Percentiles rank a stretch among this genome's conserved stretches.
Evolutionary conservation across 2,329 filamentous ascomycete species (phyloP).

Genomic region (Neopestalotiopsis sp.): DNA sequence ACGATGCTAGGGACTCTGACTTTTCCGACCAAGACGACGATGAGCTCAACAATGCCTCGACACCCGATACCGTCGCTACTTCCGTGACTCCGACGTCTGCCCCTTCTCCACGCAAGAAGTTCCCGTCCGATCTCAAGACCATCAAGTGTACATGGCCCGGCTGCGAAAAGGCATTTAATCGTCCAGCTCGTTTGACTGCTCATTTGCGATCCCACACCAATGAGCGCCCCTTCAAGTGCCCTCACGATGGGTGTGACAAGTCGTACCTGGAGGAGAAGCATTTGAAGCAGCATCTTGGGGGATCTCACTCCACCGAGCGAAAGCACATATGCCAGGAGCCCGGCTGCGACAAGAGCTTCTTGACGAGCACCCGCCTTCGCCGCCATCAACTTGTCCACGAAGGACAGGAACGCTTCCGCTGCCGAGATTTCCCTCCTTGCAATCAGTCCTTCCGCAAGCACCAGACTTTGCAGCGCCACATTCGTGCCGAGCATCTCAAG

Average conservation of each 20-base stretch:
- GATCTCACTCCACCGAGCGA: slow-evolving; percentile 75
- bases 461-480: slow-evolving; percentile 82
- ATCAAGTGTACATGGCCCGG: slow-evolving; percentile 75
- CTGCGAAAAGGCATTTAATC: slow-evolving; percentile 86
- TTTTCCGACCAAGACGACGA: slow-evolving; percentile 27
- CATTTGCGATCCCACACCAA: slow-evolving; percentile 87
- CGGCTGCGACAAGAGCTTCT: slow-evolving; percentile 80
- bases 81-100: slow-evolving; percentile 54
- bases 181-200: slow-evolving; percentile 78
- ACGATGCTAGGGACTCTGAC: slow-evolving; percentile 16
- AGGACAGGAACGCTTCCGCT: slow-evolving; percentile 76
- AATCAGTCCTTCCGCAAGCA: slow-evolving; percentile 85
- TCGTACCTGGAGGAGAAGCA: slow-evolving; percentile 87
- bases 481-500: slow-evolving; percentile 76
- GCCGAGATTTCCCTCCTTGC: slow-evolving; percentile 73
- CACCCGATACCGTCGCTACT: slow-evolving; percentile 39
- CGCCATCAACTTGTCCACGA: slow-evolving; percentile 81
- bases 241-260: slow-evolving; percentile 75
- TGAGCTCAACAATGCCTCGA: slow-evolving; percentile 26
- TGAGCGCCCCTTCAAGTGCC: slow-evolving; percentile 79
- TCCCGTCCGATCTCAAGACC: slow-evolving; percentile 77
- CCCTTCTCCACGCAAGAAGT: slow-evolving; percentile 49
- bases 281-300: slow-evolving; percentile 83
- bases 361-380: slow-evolving; percentile 78
- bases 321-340: slow-evolving; percentile 74